A percentile compares a stretch with the other conserved stretches of the same genome.
These are phyloP conservation scores for Serendipita vermifera DNA, from an alignment of 768 basidiomycete species.

Conservation along the genomic window DNA sequence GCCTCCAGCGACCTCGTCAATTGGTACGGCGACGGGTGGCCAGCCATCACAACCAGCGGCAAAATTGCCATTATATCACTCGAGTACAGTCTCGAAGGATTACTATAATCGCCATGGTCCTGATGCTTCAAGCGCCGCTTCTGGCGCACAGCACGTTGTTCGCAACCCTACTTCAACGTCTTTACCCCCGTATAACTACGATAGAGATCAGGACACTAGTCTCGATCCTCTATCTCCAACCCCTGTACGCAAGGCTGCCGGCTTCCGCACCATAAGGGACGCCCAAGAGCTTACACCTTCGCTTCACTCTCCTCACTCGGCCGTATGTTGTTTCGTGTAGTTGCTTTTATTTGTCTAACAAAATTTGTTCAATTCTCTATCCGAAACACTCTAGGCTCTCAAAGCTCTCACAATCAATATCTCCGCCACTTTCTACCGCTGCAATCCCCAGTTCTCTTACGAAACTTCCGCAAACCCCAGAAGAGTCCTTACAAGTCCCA, in stretches of 20 bases:
- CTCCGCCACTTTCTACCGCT: conserved; percentile 81
- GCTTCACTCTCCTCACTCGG: conserved; percentile 44
- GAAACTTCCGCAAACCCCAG: conserved; percentile 91
- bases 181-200: background rate
- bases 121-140: background rate
- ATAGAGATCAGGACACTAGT: no score
- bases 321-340: conserved; percentile 63
- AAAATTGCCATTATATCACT: no score
- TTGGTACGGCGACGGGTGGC: conserved; percentile 24
- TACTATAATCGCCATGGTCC: background rate
- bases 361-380: conserved; percentile 16
- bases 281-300: conserved; percentile 68
- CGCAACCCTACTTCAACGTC: background rate
- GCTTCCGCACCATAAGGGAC: conserved; percentile 67
- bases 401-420: conserved; percentile 73
- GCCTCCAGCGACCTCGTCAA: conserved; percentile 35
- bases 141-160: background rate
- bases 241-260: conserved; percentile 55
- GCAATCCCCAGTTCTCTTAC: conserved; percentile 91
- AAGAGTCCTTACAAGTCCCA: conserved; percentile 93
- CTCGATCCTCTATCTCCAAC: no score
- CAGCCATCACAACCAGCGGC: no score
- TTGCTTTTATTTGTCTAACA: conserved; percentile 38
- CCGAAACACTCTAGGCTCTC: conserved; percentile 40
- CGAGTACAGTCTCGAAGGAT: background rate